Evolutionary conservation across 768 basidiomycete genomes (phyloP), one percentile per base, ranked within the genome.

Genomic region (Serendipita sp.): DNA sequence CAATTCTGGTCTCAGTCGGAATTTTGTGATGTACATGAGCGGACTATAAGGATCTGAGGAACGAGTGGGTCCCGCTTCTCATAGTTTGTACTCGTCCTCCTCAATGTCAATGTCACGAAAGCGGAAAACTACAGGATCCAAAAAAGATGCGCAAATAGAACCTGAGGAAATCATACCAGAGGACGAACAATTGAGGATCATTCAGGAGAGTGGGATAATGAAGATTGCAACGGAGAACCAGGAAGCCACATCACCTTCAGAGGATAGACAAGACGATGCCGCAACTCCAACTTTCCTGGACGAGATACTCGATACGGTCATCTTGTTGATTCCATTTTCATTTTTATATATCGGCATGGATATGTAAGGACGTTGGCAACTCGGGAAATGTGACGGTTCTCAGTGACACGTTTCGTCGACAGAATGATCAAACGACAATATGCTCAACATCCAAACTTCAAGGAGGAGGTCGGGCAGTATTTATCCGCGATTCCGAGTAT

Each of bases 291-390:
- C n/a, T 41, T 72, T 85, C 2, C 76, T 75, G 4, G 85, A 86
- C 64, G 88, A 90, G 73, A 76, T 90, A 42, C 83, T 90, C 71
- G 79, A 82, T 65, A 75, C 86, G 9, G 66, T 79, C 17, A 71
- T 86, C 20, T 73, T 85, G 61, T 79, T 90, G 62, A 83, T 86
- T 34, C 90, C 90, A 0, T 81, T 86, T 67, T 81, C 81, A 2
- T 90, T 84, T 69, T 73, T 90, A 58, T 75, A 90, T 42, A 68
- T 90, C 16, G 74, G 90, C 75, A 89, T 92, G 87, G 84, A 90
- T 69, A 86, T 91, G 90, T 92, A 70, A 68, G 87, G 74, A 20
- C 63, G 9, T 45, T 63, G 4, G 22, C 24, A 20, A 7, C n/a
- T 22, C 53, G 53, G 11, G 53, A 20, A 11, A 7, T 4, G 22